phyloP scores from a whole-genome alignment of 306 rosid genomes.

The Vigna hirtella region DNA sequence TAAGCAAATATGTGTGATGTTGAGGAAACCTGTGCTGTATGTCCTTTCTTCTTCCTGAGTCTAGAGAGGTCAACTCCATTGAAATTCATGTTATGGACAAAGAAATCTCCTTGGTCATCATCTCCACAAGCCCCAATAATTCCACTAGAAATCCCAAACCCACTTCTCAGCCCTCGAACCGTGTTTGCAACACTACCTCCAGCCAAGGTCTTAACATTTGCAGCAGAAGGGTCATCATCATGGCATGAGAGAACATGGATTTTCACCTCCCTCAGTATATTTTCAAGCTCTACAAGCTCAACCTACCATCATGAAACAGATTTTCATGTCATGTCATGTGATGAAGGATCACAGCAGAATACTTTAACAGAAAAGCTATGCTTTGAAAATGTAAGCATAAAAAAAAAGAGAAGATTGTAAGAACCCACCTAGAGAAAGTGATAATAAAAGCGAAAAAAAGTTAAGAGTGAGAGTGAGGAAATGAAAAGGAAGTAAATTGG shows the following conservation, averaged over 20 bases:
- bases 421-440: neutral
- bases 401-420: neutral
- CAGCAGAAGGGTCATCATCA: slow-evolving; percentile 7
- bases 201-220: slow-evolving; percentile 70
- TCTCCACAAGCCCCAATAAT: slow-evolving; percentile 86
- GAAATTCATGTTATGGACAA: slow-evolving; percentile 70
- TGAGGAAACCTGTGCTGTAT: slow-evolving; percentile 73
- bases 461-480: neutral
- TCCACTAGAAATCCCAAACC: slow-evolving; percentile 74
- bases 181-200: slow-evolving; percentile 96
- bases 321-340: neutral
- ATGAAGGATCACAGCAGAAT: neutral
- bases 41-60: slow-evolving; percentile 71
- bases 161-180: slow-evolving; percentile 74
- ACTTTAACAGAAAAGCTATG: neutral
- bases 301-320: slow-evolving; percentile 54
- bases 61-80: slow-evolving; percentile 74
- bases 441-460: neutral
- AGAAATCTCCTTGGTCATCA: slow-evolving; percentile 69
- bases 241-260: slow-evolving; percentile 48
- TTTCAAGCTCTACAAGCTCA: slow-evolving; percentile 68
- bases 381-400: no score
- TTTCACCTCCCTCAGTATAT: slow-evolving; percentile 61
- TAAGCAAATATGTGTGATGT: neutral
- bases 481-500: neutral